Percentiles rank a stretch among this genome's conserved stretches.
Conservation (phyloP, 306 rosid genomes). For the Vigna nakashimae region DNA sequence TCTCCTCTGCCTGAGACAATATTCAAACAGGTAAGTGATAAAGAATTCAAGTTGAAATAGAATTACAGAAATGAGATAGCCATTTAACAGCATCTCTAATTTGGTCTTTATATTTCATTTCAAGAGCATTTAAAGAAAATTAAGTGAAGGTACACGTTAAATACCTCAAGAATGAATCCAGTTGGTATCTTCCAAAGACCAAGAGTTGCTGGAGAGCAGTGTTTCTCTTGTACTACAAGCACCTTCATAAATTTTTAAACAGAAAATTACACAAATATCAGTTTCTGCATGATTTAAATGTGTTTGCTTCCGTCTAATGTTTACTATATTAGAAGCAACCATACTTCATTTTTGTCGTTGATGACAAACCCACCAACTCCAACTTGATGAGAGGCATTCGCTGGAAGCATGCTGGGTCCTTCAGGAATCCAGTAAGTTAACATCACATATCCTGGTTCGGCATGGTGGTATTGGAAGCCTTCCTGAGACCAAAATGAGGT, state of each 20-base stretch:
- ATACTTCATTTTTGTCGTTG: constrained; percentile 81
- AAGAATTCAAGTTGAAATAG: constrained; percentile 34
- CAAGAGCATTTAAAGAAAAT: background rate
- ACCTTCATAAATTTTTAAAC: constrained; percentile 58
- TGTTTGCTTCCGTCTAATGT: constrained; percentile 2
- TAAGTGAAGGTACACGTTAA: background rate
- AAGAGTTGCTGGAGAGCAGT: constrained; percentile 59
- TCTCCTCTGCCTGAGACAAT: constrained; percentile 82
- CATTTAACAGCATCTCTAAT: constrained; percentile 26
- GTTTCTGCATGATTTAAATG: constrained; percentile 26
- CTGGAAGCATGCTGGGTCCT: constrained; percentile 93
- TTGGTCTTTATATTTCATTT: constrained; percentile 5
- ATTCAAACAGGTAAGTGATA: constrained; percentile 38
- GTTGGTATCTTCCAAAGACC: constrained; percentile 98
- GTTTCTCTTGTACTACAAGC: constrained; percentile 94
- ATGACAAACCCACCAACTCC: constrained; percentile 95
- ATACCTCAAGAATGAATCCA: constrained; percentile 91
- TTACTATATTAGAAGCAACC: constrained; percentile 25
- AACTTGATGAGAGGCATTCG: constrained; percentile 94
- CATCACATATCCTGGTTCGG: constrained; percentile 91
- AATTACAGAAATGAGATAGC: background rate
- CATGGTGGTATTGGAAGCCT: constrained; percentile 93
- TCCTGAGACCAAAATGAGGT: constrained; percentile 68
- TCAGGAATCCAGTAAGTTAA: constrained; percentile 95
- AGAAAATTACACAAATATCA: constrained; percentile 23